These are phyloP conservation scores for Pisolithus sp. DNA, from an alignment of 768 basidiomycete species.

Conservation along the genomic window DNA sequence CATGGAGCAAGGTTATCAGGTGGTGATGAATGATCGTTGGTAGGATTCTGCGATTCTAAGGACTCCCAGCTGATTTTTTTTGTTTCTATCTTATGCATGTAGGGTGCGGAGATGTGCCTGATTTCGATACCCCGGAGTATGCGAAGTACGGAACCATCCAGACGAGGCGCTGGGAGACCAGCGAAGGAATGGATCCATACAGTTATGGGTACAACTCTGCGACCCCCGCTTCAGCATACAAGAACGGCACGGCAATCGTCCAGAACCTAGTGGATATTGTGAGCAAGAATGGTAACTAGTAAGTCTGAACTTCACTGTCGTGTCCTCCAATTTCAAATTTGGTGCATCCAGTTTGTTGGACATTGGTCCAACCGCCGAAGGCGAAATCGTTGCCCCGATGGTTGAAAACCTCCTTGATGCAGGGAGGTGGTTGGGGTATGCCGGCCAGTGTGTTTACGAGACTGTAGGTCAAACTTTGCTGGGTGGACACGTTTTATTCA, in stretches of 20 bases:
- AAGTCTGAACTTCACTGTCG: constrained; percentile 10
- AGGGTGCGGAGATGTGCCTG: constrained; percentile 46
- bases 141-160: constrained; percentile 41
- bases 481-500: neutral
- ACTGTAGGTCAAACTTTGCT: constrained; percentile 32
- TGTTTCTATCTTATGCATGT: neutral
- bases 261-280: constrained; percentile 51
- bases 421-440: constrained; percentile 45
- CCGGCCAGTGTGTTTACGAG: constrained; percentile 46
- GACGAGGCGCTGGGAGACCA: constrained; percentile 49
- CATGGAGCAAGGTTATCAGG: constrained; percentile 36
- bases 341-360: constrained; percentile 37
- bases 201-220: constrained; percentile 44
- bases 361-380: constrained; percentile 50
- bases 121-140: constrained; percentile 55
- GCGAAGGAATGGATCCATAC: constrained; percentile 51
- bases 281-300: constrained; percentile 61
- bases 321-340: neutral
- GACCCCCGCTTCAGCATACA: constrained; percentile 39
- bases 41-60: neutral
- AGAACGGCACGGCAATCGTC: constrained; percentile 43
- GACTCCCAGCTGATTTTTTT: neutral
- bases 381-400: constrained; percentile 46
- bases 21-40: constrained; percentile 40
- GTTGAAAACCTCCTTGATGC: constrained; percentile 41